Conservation (phyloP, 1,139 yeast genomes). For the Hemisphaericaspora subhashii region DNA sequence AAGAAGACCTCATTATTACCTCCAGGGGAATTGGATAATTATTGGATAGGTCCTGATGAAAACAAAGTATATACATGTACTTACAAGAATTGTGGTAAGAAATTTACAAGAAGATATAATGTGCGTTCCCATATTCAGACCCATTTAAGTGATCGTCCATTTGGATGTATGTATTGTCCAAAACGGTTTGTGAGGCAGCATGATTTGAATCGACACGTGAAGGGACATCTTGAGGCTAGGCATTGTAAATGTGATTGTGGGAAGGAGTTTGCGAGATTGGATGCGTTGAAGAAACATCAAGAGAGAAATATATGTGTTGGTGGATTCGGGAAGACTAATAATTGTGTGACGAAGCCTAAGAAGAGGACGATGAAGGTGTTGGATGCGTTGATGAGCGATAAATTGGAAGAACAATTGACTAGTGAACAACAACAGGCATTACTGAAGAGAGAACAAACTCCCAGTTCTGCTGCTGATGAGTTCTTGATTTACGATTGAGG, state of each 20-base stretch:
- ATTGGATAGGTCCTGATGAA: constrained; percentile 77
- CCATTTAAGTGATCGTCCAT: constrained; percentile 92
- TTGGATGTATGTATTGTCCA: constrained; percentile 59
- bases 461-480: background rate
- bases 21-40: constrained; percentile 84
- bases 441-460: background rate
- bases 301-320: constrained; percentile 77
- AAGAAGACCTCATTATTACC: constrained; percentile 76
- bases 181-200: constrained; percentile 86
- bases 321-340: constrained; percentile 42
- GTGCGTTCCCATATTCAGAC: constrained; percentile 97
- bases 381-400: constrained; percentile 21
- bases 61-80: constrained; percentile 69
- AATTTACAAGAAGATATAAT: constrained; percentile 85
- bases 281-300: constrained; percentile 83
- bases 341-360: constrained; percentile 31
- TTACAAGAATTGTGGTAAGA: constrained; percentile 78
- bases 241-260: constrained; percentile 84
- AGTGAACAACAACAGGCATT: background rate
- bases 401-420: constrained; percentile 20
- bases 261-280: constrained; percentile 84
- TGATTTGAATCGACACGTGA: constrained; percentile 86
- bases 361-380: constrained; percentile 18
- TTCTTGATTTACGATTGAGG: background rate
- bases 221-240: constrained; percentile 79